These are phyloP conservation scores for Ogataea corticis DNA, from an alignment of 805 yeast species.

Conservation along the genomic window DNA sequence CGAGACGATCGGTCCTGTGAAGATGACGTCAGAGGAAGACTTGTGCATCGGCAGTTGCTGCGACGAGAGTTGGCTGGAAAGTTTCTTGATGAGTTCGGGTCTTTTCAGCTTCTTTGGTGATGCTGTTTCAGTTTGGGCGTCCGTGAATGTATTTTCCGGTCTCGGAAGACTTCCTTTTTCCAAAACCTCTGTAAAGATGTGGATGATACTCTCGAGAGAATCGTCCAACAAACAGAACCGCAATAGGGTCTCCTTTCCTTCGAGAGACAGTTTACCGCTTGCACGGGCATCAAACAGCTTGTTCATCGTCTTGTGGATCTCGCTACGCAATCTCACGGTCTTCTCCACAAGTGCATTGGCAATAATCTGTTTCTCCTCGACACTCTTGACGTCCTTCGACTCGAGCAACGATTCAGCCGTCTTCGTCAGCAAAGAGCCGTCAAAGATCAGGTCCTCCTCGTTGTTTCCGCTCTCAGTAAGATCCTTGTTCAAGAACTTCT, in stretches of 20 bases:
- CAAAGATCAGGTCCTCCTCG: slow-evolving; percentile 66
- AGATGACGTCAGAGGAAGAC: slow-evolving; percentile 49
- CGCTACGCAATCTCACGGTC: slow-evolving; percentile 49
- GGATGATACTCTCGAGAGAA: slow-evolving; percentile 52
- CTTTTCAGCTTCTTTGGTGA: slow-evolving; percentile 12
- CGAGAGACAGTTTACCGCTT: slow-evolving; percentile 47
- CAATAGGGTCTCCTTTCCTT: slow-evolving; percentile 54
- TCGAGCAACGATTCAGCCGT: slow-evolving; percentile 67
- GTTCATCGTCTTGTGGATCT: slow-evolving; percentile 54
- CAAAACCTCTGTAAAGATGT: slow-evolving; percentile 38
- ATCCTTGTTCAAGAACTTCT: slow-evolving; percentile 40
- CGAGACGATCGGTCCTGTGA: slow-evolving; percentile 54
- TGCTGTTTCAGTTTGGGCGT: slow-evolving; percentile 1
- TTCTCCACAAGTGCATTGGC: slow-evolving; percentile 52
- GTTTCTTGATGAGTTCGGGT: slow-evolving; percentile 29
- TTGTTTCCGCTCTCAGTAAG: slow-evolving; percentile 22
- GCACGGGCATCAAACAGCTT: slow-evolving; percentile 47
- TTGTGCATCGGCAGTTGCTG: slow-evolving; percentile 49
- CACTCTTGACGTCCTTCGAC: slow-evolving; percentile 33
- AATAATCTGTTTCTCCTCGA: slow-evolving; percentile 43
- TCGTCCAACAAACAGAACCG: slow-evolving; percentile 56
- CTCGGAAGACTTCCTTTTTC: neutral
- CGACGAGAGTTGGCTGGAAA: slow-evolving; percentile 37
- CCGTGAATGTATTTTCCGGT: neutral
- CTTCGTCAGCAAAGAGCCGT: slow-evolving; percentile 72